Evolutionary conservation across 768 basidiomycete genomes (phyloP), one percentile per base, ranked within the genome.

Genomic region (Lactifluus hygrophoroides): DNA sequence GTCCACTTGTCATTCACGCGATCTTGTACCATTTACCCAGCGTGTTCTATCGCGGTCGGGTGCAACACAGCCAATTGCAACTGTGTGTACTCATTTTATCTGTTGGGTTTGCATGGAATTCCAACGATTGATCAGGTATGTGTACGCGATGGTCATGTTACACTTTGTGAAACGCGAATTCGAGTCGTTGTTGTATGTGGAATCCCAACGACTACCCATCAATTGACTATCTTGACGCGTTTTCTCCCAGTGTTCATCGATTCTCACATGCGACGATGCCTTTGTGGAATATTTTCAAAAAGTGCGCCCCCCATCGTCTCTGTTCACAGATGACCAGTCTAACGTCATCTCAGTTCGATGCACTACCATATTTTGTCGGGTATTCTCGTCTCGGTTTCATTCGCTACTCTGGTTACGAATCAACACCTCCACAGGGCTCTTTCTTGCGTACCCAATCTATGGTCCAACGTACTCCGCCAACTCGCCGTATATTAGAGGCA

Each of bases 211-310:
- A 17, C 32, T 6, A 23, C 42, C 42, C 8, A 3, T 19, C 11
- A 34, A 30, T 54, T 35, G 23, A 45, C n/a, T 7, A 14, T 35
- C 32, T 10, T 55, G 27, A 32, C 0, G 9, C 5, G 14, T 17
- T 30, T 40, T n/a, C 45, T 21, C 46, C 7, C 21, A 91, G 89
- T 67, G 82, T 99, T 1, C 96, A 99, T 70, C 88, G 90, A 11
- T 98, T 97, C 78, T 97, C 94, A 30, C 83, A 93, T 72, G 88
- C 84, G 1, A 96, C 95, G 0, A 95, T 98, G 89, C 96, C 95
- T 1, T 72, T 86, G 57, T 67, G 68, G 58, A 90, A 92, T 68
- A 80, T 98, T 35, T 85, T 95, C 76, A 88, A 86, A 70, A 99
- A 99, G 95, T 96, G 55, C 28, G 80, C 65, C 27, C 25, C 32